Base-by-base conservation (phyloP, 371 early-diverging fungal genomes). In the Polyrhizophydium stewartii region DNA sequence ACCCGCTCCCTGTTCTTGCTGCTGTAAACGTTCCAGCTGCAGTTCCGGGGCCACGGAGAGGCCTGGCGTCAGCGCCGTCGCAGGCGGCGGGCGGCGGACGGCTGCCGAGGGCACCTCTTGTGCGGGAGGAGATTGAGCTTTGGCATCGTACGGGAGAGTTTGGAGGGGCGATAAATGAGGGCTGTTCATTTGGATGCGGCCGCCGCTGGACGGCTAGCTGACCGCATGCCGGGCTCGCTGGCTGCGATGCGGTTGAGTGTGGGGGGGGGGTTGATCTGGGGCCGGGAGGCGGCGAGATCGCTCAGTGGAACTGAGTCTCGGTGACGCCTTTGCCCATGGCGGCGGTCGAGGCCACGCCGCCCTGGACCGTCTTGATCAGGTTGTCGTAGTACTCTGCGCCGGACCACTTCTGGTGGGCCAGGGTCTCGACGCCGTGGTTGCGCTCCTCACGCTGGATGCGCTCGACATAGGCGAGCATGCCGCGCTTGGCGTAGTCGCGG, bases 401-500 rank as follows among this genome's bases (percentile, higher is more conserved):
- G n/a, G 94, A 93, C 98, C 98, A 98, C 74, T 91, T 95, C 74
- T 98, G 97, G 74, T 98, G 98, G 30, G 90, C 84, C 40, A 98
- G 81, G 32, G 93, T 94, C 78, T 98, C 98, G 46, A 98, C 96
- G 53, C 86, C 86, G 72, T 90, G 75, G 52, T 79, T 80, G 55
- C 98, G 88, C 74, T 98, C 98, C 79, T 93, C 85, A 59, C 98
- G 89, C 76, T 98, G 98, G 61, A 98, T 88, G 47, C 88, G 86
- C 68, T 89, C 72, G 63, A 98, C 96, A 67, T 98, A 98, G 32
- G 97, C 96, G 64, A 87, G 81, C 98, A 98, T 96, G 40, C 97
- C 97, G 52, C 84, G 82, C 66, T 84, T 80, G 49, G 94, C 89
- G 72, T 86, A 98, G 67, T 90, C 87, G 62, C 89, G 87, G 27